phyloP scores from a whole-genome alignment of 169 alveolate species.

The Toxoplasma gondii region DNA sequence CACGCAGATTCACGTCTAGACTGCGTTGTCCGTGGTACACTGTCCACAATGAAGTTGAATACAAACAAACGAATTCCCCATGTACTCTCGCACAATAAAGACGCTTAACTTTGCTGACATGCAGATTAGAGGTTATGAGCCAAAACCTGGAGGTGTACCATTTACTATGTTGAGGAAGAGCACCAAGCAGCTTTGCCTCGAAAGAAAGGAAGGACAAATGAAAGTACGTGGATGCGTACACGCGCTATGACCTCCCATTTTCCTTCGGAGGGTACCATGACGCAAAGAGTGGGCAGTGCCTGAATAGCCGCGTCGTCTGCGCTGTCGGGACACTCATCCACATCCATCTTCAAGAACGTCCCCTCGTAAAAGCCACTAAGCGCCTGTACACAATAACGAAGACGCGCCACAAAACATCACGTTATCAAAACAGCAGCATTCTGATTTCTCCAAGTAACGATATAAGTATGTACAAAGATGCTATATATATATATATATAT shows the following conservation, averaged over 20 bases:
- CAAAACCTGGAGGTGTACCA: no score
- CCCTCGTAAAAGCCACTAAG: slow-evolving; percentile 12
- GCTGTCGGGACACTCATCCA: slow-evolving; percentile 40
- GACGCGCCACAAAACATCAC: background rate
- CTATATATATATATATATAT: background rate
- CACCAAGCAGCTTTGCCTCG: background rate
- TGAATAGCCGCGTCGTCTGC: slow-evolving; percentile 13
- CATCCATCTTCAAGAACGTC: slow-evolving; percentile 31
- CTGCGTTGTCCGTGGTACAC: no score
- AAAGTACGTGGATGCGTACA: background rate
- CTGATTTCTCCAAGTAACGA: background rate
- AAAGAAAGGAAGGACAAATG: background rate
- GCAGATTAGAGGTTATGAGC: no score
- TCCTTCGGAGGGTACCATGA: background rate
- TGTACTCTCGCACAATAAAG: no score
- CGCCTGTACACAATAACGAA: background rate
- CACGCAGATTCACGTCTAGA: no score
- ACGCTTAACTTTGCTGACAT: no score
- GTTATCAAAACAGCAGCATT: background rate
- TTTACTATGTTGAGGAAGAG: no score
- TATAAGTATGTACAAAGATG: no score
- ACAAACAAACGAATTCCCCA: no score
- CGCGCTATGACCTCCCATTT: slow-evolving; percentile 40
- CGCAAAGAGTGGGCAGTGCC: slow-evolving; percentile 6
- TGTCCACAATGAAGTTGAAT: no score